phyloP scores from a whole-genome alignment of 441 rosid species.

The Gossypium gossypioides region DNA sequence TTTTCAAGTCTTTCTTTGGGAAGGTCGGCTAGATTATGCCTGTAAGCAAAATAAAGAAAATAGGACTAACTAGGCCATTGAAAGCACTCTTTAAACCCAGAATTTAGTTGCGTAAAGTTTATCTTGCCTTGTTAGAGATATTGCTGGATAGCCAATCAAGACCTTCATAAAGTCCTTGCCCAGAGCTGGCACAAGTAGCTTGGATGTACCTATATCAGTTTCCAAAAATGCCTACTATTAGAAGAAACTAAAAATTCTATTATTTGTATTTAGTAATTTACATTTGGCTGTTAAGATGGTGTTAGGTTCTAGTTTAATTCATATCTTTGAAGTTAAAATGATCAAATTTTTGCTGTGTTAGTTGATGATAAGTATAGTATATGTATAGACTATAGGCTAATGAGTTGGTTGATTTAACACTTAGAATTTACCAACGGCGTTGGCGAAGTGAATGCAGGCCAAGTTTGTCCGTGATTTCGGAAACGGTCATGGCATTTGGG shows the following conservation, averaged over 20 bases:
- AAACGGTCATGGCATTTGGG: slow-evolving; percentile 44
- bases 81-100: background rate
- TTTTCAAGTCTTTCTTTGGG: background rate
- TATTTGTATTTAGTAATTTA: background rate
- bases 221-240: background rate
- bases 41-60: slow-evolving; percentile 9
- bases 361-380: background rate
- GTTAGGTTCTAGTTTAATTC: background rate
- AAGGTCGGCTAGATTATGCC: slow-evolving; percentile 14
- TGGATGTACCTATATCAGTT: slow-evolving; percentile 41
- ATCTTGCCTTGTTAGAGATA: slow-evolving; percentile 38
- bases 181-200: slow-evolving; percentile 46
- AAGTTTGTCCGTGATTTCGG: slow-evolving; percentile 55
- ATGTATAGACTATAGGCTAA: background rate
- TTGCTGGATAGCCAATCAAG: slow-evolving; percentile 60
- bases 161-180: slow-evolving; percentile 59
- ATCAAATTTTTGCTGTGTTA: background rate
- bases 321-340: background rate
- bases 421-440: slow-evolving; percentile 38
- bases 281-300: background rate
- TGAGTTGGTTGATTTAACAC: background rate
- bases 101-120: background rate
- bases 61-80: background rate
- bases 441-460: slow-evolving; percentile 53
- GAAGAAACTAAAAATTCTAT: background rate